Evolutionary conservation across 352 stramenopile species (phyloP), one percentile per base, ranked within the genome.

Genomic region (Phytophthora capsici): DNA sequence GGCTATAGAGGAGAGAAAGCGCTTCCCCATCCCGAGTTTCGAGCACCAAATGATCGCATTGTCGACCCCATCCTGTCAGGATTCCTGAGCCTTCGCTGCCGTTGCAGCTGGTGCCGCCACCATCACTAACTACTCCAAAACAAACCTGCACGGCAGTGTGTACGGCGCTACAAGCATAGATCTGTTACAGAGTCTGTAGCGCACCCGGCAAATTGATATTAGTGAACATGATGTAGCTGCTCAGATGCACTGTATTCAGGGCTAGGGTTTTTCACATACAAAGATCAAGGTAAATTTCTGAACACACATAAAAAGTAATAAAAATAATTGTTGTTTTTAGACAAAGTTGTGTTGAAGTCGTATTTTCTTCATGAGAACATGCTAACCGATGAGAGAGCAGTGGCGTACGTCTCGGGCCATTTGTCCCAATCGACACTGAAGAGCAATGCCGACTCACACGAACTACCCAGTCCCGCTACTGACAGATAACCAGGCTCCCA

Each of bases 401-500:
- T 76, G 3, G 63, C 67, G 44, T 48, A 45, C 8, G 62, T 65
- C 19, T 59, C 36, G 7, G 62, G 26, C 17, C 46, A 66, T 10
- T 63, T 63, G 47, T 51, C 36, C 63, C 63, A 67, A 20, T 76
- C 60, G 37, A 76, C 68, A 22, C 45, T 67, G 53, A 73, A 73
- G 26, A 76, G 68, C 16, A 76, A 19, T 1, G 68, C 63, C 14
- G 68, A 76, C 30, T 69, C 49, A 26, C 68, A 76, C 10, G 63
- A 65, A 32, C 68, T 73, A 8, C 63, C 63, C 2, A 77, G 65
- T 7, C 64, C 23, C 4, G 64, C 50, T n/a, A 59, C 41, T 1
- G 38, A 54, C 19, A 77, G 40, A 8, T 71, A 77, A 6, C 46
- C 69, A 32, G 64, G 69, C 34, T 77, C 69, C 60, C 69, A 77